Evolutionary conservation across 2,329 filamentous ascomycete genomes (phyloP).

Genomic region (Penicillium sp.): DNA sequence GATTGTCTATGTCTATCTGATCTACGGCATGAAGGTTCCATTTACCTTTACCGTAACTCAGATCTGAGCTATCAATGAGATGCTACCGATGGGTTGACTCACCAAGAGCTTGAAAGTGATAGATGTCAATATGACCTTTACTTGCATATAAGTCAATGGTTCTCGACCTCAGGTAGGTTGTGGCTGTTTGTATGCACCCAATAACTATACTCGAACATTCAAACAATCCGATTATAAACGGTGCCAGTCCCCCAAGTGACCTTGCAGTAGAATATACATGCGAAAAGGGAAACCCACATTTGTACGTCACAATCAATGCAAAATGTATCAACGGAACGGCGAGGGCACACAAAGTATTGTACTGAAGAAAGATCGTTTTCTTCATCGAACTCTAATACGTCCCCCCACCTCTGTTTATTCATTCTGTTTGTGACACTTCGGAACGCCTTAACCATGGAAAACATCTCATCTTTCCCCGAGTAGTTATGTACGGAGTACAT

Average conservation of each 20-base stretch:
- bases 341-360: constrained; percentile 7
- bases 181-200: not conserved
- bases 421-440: constrained; percentile 17
- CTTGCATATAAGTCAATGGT: not conserved
- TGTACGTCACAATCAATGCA: not conserved
- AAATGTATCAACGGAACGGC: not conserved
- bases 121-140: not conserved
- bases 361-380: constrained; percentile 16
- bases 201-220: not conserved
- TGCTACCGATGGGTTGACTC: constrained; percentile 8
- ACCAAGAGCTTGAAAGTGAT: not conserved
- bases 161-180: not conserved
- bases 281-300: not conserved
- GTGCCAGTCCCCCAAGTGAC: constrained; percentile 9
- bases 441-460: constrained; percentile 28
- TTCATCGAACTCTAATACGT: constrained; percentile 15
- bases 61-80: constrained; percentile 11
- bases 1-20: constrained; percentile 14
- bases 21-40: constrained; percentile 10
- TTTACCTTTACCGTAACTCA: constrained; percentile 6
- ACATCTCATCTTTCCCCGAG: constrained; percentile 7
- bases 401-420: constrained; percentile 13
- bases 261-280: constrained; percentile 20
- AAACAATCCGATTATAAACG: not conserved
- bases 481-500: constrained; percentile 8